phyloP scores from a whole-genome alignment of 2,329 filamentous ascomycete species.

The Hirsutella rhossiliensis region DNA sequence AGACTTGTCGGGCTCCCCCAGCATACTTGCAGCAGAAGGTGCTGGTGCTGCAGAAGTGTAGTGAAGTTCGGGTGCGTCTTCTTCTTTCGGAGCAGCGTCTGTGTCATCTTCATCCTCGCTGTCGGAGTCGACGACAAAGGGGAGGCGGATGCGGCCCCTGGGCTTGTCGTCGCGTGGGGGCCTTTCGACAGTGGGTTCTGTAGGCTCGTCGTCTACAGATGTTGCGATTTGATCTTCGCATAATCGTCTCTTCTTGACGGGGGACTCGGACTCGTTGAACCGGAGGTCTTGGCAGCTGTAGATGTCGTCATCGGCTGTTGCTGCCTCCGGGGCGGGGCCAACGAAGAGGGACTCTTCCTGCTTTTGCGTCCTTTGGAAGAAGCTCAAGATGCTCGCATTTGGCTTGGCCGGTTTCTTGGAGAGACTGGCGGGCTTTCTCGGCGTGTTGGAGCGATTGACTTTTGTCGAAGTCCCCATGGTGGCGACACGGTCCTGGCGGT shows the following conservation, averaged over 20 bases:
- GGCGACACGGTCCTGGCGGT: slow-evolving; percentile 1
- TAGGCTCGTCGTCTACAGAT: background rate
- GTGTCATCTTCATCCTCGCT: slow-evolving; percentile 26
- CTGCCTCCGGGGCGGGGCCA: slow-evolving; percentile 11
- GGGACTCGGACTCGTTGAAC: slow-evolving; percentile 21
- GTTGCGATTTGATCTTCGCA: slow-evolving; percentile 9
- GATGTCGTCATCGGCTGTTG: slow-evolving; percentile 14
- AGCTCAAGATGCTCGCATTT: slow-evolving; percentile 59
- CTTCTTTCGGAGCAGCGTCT: background rate
- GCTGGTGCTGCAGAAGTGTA: background rate
- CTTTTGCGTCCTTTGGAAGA: slow-evolving; percentile 59
- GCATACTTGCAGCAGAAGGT: no score
- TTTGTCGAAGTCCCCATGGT: slow-evolving; percentile 23
- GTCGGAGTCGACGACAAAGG: slow-evolving; percentile 62
- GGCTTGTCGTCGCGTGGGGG: slow-evolving; percentile 5
- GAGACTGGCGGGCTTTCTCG: slow-evolving; percentile 16
- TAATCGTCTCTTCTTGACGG: slow-evolving; percentile 17
- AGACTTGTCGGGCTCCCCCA: background rate
- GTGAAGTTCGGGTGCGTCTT: background rate
- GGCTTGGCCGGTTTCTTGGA: slow-evolving; percentile 26
- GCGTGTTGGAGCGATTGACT: slow-evolving; percentile 17
- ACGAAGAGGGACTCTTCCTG: slow-evolving; percentile 48
- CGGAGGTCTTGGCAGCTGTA: slow-evolving; percentile 15
- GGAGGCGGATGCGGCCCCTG: slow-evolving; percentile 21
- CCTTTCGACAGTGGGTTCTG: slow-evolving; percentile 15